Evolutionary conservation across 441 rosid species (phyloP), one percentile per base, ranked within the genome.

Genomic region (Euphorbia schlechtendalii): DNA sequence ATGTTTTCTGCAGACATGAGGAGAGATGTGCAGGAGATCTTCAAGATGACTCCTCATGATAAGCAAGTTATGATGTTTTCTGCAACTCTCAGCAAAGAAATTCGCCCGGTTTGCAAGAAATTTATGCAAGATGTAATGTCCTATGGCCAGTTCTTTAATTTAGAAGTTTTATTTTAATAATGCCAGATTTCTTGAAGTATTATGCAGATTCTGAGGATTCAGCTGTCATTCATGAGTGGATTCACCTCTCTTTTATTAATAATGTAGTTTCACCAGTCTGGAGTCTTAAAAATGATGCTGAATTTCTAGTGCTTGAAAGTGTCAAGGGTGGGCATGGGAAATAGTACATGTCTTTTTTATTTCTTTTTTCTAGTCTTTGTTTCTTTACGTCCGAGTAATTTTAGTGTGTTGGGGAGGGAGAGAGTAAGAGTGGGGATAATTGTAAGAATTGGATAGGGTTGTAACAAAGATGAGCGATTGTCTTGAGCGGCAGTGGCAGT

Each of bases 51-150:
- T 21, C 99, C 99, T 17, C 98, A 91, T 57, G 99, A 94, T 56
- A 94, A 94, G 76, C 99, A 94, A 82, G 99, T 94, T 9, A 94
- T 94, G 99, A 94, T 94, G 97, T 94, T 94, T 68, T 94, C 98
- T 73, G 98, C 99, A 14, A 94, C 99, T 0, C 99, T 94, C 77
- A 94, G 98, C 96, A 94, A 94, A 77, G 99, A 94, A 75, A 94
- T 94, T 68, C 99, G 96, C 71, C 97, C 96, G 0, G 94, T 94
- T 75, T 94, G 99, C 99, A 91, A 94, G 84, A 94, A 91, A 67
- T 94, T 94, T 67, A 94, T 94, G 99, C 99, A 94, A 89, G 98
- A 94, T 87, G 98, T 94, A 94, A 90, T 86, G 83, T 85, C 78
- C 71, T 78, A 74, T 72, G 72, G 78, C 83, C 92, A 83, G 81